phyloP scores from a whole-genome alignment of 805 yeast species.

The Cyberlindnera mycetangii region DNA sequence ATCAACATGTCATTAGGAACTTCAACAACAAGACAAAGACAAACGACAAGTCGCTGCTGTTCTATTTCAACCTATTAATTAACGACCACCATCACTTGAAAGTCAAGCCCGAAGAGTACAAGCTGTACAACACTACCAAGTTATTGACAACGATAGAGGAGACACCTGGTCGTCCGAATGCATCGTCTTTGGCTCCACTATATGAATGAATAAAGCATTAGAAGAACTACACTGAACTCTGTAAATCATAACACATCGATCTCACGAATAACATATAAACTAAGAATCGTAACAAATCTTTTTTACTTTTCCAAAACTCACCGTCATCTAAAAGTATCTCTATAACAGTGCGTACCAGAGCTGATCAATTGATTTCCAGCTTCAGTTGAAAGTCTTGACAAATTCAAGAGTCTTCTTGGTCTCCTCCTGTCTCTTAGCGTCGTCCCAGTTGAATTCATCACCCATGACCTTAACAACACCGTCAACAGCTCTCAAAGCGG shows the following conservation, averaged over 20 bases:
- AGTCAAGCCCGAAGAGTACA: constrained; percentile 14
- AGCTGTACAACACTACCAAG: constrained; percentile 15
- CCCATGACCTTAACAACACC: constrained; percentile 86
- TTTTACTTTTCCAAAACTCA: not conserved
- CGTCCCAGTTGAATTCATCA: constrained; percentile 72
- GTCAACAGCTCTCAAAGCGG: constrained; percentile 76
- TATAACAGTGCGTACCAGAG: too few species aligned
- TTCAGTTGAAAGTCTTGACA: constrained; percentile 44
- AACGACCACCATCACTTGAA: constrained; percentile 21
- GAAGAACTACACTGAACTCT: too few species aligned
- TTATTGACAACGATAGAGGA: not conserved
- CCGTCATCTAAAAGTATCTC: not conserved
- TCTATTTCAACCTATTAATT: constrained; percentile 22
- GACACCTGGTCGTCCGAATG: not conserved
- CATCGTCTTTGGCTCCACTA: not conserved
- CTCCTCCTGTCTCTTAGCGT: constrained; percentile 52
- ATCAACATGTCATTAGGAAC: constrained; percentile 21
- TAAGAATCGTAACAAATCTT: not conserved
- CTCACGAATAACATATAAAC: constrained; percentile 1
- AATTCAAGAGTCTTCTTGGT: constrained; percentile 50
- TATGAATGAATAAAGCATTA: too few species aligned
- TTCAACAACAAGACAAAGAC: constrained; percentile 22
- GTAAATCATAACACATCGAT: constrained; percentile 7
- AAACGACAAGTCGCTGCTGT: constrained; percentile 16
- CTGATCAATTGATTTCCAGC: too few species aligned